phyloP scores from a whole-genome alignment of 805 yeast genomes.

The Ogataea neopini region DNA sequence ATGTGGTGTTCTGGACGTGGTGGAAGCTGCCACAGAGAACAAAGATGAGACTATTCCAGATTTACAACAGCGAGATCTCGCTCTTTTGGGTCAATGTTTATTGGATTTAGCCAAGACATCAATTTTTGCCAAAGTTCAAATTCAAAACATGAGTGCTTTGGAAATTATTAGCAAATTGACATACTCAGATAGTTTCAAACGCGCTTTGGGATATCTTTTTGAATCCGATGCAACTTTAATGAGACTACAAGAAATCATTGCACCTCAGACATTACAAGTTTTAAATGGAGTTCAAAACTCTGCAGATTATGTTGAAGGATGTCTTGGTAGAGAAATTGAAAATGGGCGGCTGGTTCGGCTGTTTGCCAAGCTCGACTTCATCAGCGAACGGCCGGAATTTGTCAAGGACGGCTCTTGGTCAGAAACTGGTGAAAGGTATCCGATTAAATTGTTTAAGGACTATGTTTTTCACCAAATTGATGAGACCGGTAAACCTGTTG shows the following conservation, averaged over 20 bases:
- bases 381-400: constrained; percentile 71
- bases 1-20: constrained; percentile 69
- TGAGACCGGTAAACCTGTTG: constrained; percentile 70
- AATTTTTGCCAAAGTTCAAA: constrained; percentile 24
- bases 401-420: constrained; percentile 61
- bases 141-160: constrained; percentile 17
- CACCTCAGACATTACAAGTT: constrained; percentile 46
- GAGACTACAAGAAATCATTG: constrained; percentile 42
- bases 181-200: constrained; percentile 48
- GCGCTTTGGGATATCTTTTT: constrained; percentile 41
- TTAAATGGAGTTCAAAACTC: constrained; percentile 52
- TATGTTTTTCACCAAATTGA: constrained; percentile 84
- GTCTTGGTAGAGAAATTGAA: constrained; percentile 73
- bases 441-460: constrained; percentile 74
- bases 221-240: constrained; percentile 29
- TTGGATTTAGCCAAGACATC: constrained; percentile 50
- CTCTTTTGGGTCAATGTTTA: constrained; percentile 59
- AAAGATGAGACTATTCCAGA: constrained; percentile 32
- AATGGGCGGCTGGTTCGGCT: constrained; percentile 85
- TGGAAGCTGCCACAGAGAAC: constrained; percentile 35
- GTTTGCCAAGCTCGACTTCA: constrained; percentile 75
- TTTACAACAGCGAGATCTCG: constrained; percentile 49
- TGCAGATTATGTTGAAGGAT: constrained; percentile 60
- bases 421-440: constrained; percentile 74
- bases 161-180: constrained; percentile 33